Evolutionary conservation across 208 protist species (phyloP).

Genomic region (Leishmania tropica): DNA sequence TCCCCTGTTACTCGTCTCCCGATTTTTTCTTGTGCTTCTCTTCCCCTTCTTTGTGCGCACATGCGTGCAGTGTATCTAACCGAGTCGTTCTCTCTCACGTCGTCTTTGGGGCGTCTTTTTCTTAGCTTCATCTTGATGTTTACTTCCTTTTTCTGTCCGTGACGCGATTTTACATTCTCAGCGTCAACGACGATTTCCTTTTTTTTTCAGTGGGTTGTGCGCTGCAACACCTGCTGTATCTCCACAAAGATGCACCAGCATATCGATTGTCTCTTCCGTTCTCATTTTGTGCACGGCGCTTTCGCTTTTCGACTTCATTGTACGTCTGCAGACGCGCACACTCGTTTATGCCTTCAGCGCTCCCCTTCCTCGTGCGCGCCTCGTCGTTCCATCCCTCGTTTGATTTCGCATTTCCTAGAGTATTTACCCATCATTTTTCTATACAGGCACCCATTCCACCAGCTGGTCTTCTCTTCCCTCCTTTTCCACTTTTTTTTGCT

Average conservation of each 20-base stretch:
- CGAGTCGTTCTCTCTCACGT: not conserved
- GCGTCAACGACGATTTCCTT: not conserved
- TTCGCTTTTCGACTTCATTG: conserved; percentile 14
- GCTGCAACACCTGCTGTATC: not conserved
- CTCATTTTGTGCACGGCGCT: not conserved
- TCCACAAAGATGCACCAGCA: not conserved
- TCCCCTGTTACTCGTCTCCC: not conserved
- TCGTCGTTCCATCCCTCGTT: not conserved
- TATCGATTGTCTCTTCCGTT: not conserved
- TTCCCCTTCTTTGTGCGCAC: conserved; percentile 1
- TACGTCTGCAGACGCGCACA: conserved; percentile 3
- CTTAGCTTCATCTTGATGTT: conserved; percentile 2
- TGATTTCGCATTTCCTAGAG: conserved; percentile 4
- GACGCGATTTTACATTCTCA: not conserved
- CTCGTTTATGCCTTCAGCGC: not conserved
- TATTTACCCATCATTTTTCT: conserved; percentile 1
- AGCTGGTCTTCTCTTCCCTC: not conserved
- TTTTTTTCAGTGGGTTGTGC: not conserved
- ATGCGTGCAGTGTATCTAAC: not conserved
- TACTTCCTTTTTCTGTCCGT: not conserved
- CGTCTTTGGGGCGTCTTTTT: conserved; percentile 5
- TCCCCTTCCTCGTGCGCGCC: not conserved
- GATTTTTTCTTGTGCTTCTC: not conserved
- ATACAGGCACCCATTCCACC: not conserved
- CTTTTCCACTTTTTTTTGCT: not conserved